These are phyloP conservation scores for Isatis lusitanica DNA, from an alignment of 441 rosid species.

Conservation along the genomic window DNA sequence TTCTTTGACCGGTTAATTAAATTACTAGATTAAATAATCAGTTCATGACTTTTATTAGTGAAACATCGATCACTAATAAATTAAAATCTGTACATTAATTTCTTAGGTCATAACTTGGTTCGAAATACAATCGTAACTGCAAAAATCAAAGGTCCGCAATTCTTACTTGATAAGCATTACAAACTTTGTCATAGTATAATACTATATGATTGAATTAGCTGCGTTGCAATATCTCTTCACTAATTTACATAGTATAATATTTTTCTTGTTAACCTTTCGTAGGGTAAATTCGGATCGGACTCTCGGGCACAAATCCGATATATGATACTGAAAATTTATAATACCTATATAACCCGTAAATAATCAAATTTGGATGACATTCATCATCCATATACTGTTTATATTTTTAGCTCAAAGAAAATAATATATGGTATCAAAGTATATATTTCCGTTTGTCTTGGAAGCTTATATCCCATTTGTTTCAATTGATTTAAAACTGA, in stretches of 20 bases:
- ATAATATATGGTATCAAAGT: background rate
- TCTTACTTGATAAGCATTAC: background rate
- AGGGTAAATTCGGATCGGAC: background rate
- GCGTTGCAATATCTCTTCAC: background rate
- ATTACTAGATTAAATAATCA: background rate
- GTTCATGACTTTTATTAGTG: conserved; percentile 8
- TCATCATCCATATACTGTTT: background rate
- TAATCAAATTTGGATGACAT: background rate
- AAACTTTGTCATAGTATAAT: background rate
- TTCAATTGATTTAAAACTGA: background rate
- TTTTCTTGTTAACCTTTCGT: background rate
- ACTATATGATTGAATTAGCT: background rate
- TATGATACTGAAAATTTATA: background rate
- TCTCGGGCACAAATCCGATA: background rate
- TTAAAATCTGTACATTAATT: background rate
- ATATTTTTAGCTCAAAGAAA: background rate
- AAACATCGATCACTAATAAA: background rate
- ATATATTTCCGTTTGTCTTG: background rate
- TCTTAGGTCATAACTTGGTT: background rate
- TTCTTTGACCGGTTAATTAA: conserved; percentile 34
- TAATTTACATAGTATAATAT: background rate
- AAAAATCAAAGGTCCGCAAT: no score
- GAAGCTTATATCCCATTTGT: background rate
- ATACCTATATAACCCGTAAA: background rate
- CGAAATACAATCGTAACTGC: background rate